Percentiles rank a stretch among this genome's conserved stretches.
Conservation (phyloP, 805 yeast genomes). For the Wickerhamomyces kurtzmanii region DNA sequence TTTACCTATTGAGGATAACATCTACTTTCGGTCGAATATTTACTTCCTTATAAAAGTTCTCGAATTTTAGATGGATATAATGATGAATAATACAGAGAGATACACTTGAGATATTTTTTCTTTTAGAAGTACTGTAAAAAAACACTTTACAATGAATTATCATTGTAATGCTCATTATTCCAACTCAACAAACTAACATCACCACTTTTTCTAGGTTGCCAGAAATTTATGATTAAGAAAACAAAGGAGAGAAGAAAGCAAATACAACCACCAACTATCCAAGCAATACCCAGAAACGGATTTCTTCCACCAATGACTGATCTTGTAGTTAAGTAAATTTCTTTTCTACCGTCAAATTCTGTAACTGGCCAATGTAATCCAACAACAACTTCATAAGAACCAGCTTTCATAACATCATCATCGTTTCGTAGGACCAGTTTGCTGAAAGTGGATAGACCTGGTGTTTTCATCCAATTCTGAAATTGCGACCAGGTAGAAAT, state of each 20-base stretch:
- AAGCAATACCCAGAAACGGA: conserved; percentile 57
- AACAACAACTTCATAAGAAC: conserved; percentile 52
- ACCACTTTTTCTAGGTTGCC: conserved; percentile 63
- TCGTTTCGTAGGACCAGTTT: conserved; percentile 60
- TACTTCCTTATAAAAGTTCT: no score
- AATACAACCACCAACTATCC: conserved; percentile 69
- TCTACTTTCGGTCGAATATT: no score
- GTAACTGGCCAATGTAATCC: conserved; percentile 77
- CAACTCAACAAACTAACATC: conserved; percentile 65
- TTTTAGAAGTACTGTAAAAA: no score
- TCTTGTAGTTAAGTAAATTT: conserved; percentile 56
- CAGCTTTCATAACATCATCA: conserved; percentile 39
- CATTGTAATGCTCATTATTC: conserved; percentile 48
- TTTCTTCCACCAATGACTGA: conserved; percentile 74
- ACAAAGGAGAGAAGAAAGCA: conserved; percentile 48
- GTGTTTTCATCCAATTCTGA: conserved; percentile 83
- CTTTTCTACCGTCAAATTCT: conserved; percentile 59
- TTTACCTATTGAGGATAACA: no score
- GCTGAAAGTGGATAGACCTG: conserved; percentile 60
- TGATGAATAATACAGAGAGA: no score
- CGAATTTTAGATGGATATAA: no score
- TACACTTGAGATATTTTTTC: no score
- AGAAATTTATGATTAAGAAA: conserved; percentile 42
- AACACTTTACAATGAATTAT: no score
- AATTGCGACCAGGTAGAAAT: conserved; percentile 56